phyloP scores from a whole-genome alignment of 163 green algal genomes.

The Chlamydomonas reinhardtii region DNA sequence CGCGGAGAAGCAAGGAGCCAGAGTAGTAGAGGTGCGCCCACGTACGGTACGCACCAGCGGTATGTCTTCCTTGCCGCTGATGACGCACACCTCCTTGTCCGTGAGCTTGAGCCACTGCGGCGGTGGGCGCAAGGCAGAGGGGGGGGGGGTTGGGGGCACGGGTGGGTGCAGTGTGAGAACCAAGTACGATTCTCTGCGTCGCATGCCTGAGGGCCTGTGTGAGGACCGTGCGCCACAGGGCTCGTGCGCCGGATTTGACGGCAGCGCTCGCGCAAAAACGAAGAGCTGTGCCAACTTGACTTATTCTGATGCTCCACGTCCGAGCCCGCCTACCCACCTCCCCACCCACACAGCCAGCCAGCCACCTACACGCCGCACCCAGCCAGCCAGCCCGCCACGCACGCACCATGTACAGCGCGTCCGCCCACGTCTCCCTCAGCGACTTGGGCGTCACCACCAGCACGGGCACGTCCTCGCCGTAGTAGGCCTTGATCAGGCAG shows the following conservation, averaged over 20 bases:
- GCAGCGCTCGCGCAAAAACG: too few species aligned
- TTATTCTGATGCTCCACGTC: too few species aligned
- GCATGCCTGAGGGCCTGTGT: too few species aligned
- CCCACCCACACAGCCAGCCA: not conserved
- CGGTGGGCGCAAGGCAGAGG: too few species aligned
- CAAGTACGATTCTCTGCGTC: too few species aligned
- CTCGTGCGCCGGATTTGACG: too few species aligned
- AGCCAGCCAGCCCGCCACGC: not conserved
- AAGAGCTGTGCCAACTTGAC: too few species aligned
- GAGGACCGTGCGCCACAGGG: too few species aligned
- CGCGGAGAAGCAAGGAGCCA: too few species aligned
- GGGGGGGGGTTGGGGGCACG: not conserved
- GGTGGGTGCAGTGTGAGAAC: not conserved
- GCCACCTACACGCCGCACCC: not conserved
- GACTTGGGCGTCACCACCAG: slow-evolving; percentile 85
- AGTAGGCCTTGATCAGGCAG: slow-evolving; percentile 78
- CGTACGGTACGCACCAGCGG: not conserved
- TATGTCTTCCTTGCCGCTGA: slow-evolving; percentile 24
- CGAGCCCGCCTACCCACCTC: not conserved
- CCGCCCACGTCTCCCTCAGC: slow-evolving; percentile 60
- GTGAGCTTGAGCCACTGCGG: slow-evolving; percentile 50
- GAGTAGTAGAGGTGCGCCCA: too few species aligned
- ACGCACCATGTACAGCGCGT: slow-evolving; percentile 48
- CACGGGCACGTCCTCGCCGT: slow-evolving; percentile 90
- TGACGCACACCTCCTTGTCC: slow-evolving; percentile 47